Base-by-base conservation (phyloP, 371 early-diverging fungal species). In the Circinella minor region DNA sequence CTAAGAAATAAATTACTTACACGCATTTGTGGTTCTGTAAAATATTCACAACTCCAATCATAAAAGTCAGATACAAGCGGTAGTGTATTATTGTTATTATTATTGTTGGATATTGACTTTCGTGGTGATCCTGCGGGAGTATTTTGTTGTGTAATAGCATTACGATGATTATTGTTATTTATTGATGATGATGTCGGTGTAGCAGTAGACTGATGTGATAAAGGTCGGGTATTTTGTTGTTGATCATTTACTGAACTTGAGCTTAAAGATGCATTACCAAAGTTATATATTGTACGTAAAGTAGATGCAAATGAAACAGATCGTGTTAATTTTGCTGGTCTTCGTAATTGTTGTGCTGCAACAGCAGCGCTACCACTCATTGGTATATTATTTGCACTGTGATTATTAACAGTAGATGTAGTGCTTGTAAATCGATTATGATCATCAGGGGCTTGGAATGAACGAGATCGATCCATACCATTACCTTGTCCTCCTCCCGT, bases 1-100 rank as follows among this genome's bases (percentile, higher is more conserved):
- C 17, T 2, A 51, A 51, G 4, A 8, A 14, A 13, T 1, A 17
- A 27, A 27, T 46, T 48, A 20, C 78, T 76, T 77, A 90, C 93
- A 76, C 87, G 80, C 91, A 95, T 93, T 73, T 95, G 96, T 27
- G 96, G 94, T 73, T 95, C 93, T n/a, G 89, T 86, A 80, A 95
- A 96, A 78, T 92, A 94, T 74, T 92, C 93, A 68, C 92, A 90
- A 74, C 93, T 92, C 94, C 93, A 93, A 62, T 94, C 93, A 67
- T 91, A 95, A 60, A 94, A 93, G 9, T 76, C 78, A 2, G 93
- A 93, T 46, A 81, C 75, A 36, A 88, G 67, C 17, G 87, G 86
- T 36, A 89, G 73, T 51, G 39, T 62, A 48, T 72, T 71, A 11
- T 48, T 55, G 38, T 61, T 59, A 54, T n/a, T 60, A 43, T 20